phyloP scores from a whole-genome alignment of 2,329 filamentous ascomycete genomes.

The Arthrinium phaeospermum region DNA sequence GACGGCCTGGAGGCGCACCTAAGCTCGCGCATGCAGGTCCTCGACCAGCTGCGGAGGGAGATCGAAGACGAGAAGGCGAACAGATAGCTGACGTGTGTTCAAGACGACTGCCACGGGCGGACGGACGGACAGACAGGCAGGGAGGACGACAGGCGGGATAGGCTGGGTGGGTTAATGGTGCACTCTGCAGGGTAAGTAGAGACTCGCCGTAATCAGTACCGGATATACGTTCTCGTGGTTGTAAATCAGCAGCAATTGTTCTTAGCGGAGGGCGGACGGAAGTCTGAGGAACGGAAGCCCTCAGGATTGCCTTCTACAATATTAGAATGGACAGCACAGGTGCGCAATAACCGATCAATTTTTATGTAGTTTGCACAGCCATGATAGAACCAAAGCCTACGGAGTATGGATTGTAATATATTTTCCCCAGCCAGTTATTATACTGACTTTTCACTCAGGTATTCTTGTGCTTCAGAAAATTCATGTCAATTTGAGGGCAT shows the following conservation, averaged over 20 bases:
- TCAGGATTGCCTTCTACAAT: not conserved
- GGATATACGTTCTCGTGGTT: not conserved
- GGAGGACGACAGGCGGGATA: not conserved
- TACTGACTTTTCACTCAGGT: not conserved
- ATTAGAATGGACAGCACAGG: not conserved
- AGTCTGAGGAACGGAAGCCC: not conserved
- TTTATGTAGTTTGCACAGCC: not conserved
- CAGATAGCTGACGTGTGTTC: slow-evolving; percentile 34
- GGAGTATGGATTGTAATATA: not conserved
- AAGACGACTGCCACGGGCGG: not conserved
- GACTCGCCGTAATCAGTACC: not conserved
- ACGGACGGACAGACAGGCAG: not conserved
- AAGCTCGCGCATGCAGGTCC: slow-evolving; percentile 72
- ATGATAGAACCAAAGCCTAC: not conserved
- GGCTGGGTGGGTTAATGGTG: not conserved
- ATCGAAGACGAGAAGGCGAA: slow-evolving; percentile 84
- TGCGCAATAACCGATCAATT: not conserved
- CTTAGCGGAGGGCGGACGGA: not conserved
- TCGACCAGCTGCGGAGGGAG: slow-evolving; percentile 79
- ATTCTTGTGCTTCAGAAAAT: not conserved
- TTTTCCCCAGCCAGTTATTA: not conserved
- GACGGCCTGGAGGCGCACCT: slow-evolving; percentile 88
- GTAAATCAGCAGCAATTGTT: not conserved
- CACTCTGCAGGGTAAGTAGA: not conserved
- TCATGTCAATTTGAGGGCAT: not conserved